Conservation (phyloP, 1,284 basidiomycete species). For the Cutaneotrichosporon cutaneum region DNA sequence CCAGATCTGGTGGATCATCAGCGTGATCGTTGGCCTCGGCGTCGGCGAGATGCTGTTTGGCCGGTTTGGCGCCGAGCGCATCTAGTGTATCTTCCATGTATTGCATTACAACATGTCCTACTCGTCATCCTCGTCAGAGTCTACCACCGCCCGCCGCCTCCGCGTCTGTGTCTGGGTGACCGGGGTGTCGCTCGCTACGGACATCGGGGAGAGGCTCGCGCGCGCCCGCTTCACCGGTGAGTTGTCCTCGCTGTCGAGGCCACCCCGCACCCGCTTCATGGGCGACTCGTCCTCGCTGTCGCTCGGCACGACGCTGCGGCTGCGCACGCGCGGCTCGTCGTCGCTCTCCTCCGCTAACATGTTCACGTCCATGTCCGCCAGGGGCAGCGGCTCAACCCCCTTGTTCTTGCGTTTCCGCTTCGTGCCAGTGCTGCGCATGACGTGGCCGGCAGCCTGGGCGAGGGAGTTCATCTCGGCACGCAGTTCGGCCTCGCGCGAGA, state of each 20-base stretch:
- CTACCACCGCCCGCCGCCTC: background rate
- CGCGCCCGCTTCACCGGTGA: background rate
- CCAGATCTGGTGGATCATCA: constrained; percentile 49
- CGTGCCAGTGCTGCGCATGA: constrained; percentile 31
- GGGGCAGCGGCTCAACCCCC: constrained; percentile 15
- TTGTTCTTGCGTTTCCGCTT: constrained; percentile 38
- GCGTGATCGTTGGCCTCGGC: constrained; percentile 43
- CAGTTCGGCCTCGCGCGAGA: constrained; percentile 66
- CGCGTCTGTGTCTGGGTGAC: background rate
- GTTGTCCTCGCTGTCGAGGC: background rate
- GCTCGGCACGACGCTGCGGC: background rate
- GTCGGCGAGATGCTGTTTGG: constrained; percentile 49
- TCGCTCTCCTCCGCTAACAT: constrained; percentile 3
- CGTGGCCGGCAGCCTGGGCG: constrained; percentile 52
- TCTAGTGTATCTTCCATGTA: constrained; percentile 5
- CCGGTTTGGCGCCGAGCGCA: constrained; percentile 20
- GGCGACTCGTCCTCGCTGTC: background rate
- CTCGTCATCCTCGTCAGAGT: constrained; percentile 12
- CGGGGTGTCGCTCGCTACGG: background rate
- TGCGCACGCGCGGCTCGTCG: background rate
- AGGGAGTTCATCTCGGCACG: constrained; percentile 58
- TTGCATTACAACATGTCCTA: constrained; percentile 21
- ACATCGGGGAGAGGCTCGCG: background rate
- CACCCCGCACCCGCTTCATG: background rate
- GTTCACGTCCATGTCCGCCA: constrained; percentile 17